These are phyloP conservation scores for Acanthochlamys bracteata DNA, from an alignment of 106 monocot genomes.

Conservation along the genomic window DNA sequence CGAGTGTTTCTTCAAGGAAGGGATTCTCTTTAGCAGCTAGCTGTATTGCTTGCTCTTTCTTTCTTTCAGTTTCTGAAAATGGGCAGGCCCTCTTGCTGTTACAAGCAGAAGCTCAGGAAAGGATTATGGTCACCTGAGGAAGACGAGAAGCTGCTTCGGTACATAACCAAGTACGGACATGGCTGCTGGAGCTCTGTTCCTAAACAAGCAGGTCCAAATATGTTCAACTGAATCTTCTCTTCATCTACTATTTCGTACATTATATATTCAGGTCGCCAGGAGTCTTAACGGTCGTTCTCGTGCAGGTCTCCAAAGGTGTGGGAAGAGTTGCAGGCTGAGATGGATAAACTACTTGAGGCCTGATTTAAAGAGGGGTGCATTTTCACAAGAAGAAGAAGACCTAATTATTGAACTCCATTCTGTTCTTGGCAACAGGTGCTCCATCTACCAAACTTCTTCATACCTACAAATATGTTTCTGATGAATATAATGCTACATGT, in stretches of 20 bases:
- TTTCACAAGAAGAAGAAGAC: slow-evolving; percentile 48
- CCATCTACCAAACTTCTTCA: neutral
- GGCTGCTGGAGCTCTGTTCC: slow-evolving; percentile 42
- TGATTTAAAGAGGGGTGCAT: slow-evolving; percentile 35
- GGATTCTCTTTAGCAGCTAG: neutral
- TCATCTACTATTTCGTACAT: too few relatives aligned
- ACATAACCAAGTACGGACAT: slow-evolving; percentile 30
- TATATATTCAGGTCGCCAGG: too few relatives aligned
- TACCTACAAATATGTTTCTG: too few relatives aligned
- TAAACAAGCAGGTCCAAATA: slow-evolving; percentile 35
- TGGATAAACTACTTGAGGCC: slow-evolving; percentile 44
- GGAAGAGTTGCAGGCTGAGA: slow-evolving; percentile 42
- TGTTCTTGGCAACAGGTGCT: slow-evolving; percentile 45
- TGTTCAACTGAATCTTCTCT: too few relatives aligned
- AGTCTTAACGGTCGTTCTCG: too few relatives aligned
- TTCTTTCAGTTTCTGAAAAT: neutral
- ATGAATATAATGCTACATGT: neutral
- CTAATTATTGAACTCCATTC: slow-evolving; percentile 47
- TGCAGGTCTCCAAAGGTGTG: slow-evolving; percentile 50
- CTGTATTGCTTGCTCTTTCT: slow-evolving; percentile 4
- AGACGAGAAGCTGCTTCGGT: slow-evolving; percentile 32
- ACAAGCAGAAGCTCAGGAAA: slow-evolving; percentile 38
- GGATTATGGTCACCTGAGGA: slow-evolving; percentile 42
- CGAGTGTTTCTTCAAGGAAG: neutral
- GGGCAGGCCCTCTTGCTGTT: slow-evolving; percentile 37